These are phyloP conservation scores for Solanum habrochaites DNA, from an alignment of 257 asterid genomes.

Conservation along the genomic window DNA sequence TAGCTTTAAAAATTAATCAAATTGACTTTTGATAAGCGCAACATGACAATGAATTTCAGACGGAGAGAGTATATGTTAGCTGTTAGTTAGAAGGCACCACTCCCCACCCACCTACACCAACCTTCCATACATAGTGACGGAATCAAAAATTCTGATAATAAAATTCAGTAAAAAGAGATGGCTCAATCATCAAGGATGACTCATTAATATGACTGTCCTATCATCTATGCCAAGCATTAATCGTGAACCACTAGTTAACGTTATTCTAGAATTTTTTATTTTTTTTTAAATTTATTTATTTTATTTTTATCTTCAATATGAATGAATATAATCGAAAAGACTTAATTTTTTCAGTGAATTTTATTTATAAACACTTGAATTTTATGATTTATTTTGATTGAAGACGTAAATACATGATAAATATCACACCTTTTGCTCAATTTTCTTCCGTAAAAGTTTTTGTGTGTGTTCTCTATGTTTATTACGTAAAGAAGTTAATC, in stretches of 20 bases:
- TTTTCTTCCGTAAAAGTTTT: background rate
- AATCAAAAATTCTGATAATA: background rate
- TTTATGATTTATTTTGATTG: background rate
- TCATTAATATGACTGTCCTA: background rate
- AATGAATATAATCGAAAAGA: accelerated
- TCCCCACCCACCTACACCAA: too few species aligned
- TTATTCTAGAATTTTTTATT: too few species aligned
- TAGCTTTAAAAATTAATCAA: too few species aligned
- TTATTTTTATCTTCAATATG: background rate
- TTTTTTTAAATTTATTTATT: too few species aligned
- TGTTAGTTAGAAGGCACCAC: background rate
- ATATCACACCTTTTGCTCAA: background rate
- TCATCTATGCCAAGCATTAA: background rate
- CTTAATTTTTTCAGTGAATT: background rate
- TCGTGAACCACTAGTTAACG: background rate
- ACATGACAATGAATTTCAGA: accelerated
- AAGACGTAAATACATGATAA: background rate
- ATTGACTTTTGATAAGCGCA: too few species aligned
- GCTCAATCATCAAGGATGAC: background rate
- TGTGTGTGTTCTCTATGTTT: background rate
- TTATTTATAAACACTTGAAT: background rate
- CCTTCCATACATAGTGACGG: background rate
- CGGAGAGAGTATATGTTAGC: background rate
- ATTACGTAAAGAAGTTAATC: too few species aligned
- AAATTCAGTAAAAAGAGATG: background rate